These are phyloP conservation scores for Chalaropsis ovoidea DNA, from an alignment of 2,329 filamentous ascomycete species.

Conservation along the genomic window DNA sequence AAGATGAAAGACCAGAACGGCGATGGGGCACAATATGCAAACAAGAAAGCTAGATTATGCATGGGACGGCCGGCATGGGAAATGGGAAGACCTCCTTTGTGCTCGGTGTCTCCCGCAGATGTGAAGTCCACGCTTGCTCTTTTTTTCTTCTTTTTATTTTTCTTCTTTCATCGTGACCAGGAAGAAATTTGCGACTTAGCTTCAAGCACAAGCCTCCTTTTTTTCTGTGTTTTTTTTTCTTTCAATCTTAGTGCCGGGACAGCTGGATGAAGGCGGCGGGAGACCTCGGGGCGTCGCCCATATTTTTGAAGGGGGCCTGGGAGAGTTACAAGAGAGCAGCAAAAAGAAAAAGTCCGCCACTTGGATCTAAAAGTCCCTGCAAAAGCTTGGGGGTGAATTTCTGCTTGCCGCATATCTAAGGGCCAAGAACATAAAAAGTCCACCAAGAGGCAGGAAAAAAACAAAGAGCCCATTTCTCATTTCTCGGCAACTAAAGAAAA, in stretches of 20 bases:
- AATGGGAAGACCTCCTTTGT: neutral
- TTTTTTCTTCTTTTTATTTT: too few species aligned
- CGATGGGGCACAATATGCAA: too few species aligned
- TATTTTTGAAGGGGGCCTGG: neutral
- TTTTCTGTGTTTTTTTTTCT: neutral
- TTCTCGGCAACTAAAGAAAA: neutral
- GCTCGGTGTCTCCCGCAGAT: neutral
- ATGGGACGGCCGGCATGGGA: neutral
- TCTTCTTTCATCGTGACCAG: neutral
- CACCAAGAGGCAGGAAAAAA: neutral
- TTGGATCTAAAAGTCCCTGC: conserved; percentile 8
- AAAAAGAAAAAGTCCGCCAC: neutral
- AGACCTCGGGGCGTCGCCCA: neutral
- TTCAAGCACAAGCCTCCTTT: conserved; percentile 2
- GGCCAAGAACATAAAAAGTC: conserved; percentile 4
- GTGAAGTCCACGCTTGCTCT: neutral
- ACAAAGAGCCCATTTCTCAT: neutral
- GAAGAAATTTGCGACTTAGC: neutral
- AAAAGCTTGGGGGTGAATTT: neutral
- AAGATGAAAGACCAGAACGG: neutral
- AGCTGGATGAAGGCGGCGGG: neutral
- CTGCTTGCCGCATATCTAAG: neutral
- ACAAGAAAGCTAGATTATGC: neutral
- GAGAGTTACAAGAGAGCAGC: neutral
- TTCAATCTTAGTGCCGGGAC: neutral